A percentile compares a stretch with the other conserved stretches of the same genome.
Conservation (phyloP, 306 rosid genomes). For the Rosa persica region DNA sequence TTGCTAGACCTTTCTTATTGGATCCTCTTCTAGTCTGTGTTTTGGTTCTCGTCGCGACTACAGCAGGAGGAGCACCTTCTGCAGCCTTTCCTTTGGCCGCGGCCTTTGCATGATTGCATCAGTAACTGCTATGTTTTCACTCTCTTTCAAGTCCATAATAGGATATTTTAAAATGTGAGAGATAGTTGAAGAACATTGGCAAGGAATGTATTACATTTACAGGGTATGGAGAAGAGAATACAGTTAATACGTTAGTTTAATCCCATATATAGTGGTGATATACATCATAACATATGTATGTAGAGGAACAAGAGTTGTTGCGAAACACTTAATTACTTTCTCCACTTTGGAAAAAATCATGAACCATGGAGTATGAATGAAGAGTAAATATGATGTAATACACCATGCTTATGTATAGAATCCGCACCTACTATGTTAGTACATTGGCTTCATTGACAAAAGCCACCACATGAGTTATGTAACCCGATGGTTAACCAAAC, state of each 20-base stretch:
- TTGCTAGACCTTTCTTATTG: slow-evolving; percentile 44
- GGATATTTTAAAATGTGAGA: background rate
- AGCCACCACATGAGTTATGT: too few relatives aligned
- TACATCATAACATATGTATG: too few relatives aligned
- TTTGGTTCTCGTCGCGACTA: slow-evolving; percentile 35
- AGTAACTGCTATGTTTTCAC: slow-evolving; percentile 18
- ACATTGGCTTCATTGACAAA: too few relatives aligned
- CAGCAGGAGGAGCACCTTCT: slow-evolving; percentile 17
- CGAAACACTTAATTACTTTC: too few relatives aligned
- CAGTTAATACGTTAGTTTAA: background rate
- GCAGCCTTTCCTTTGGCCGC: slow-evolving; percentile 44
- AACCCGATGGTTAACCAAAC: too few relatives aligned
- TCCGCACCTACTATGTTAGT: too few relatives aligned
- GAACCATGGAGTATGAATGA: too few relatives aligned
- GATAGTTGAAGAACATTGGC: background rate
- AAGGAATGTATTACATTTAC: background rate
- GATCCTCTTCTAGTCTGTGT: slow-evolving; percentile 25
- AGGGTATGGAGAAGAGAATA: background rate
- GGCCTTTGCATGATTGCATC: slow-evolving; percentile 30
- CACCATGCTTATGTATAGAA: too few relatives aligned
- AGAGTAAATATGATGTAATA: too few relatives aligned
- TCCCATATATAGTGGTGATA: background rate
- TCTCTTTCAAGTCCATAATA: slow-evolving; percentile 36
- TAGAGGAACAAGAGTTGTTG: too few relatives aligned
- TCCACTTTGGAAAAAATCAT: too few relatives aligned